Base-by-base conservation (phyloP, 2,329 filamentous ascomycete genomes). In the Ophiostoma pallidulum region DNA sequence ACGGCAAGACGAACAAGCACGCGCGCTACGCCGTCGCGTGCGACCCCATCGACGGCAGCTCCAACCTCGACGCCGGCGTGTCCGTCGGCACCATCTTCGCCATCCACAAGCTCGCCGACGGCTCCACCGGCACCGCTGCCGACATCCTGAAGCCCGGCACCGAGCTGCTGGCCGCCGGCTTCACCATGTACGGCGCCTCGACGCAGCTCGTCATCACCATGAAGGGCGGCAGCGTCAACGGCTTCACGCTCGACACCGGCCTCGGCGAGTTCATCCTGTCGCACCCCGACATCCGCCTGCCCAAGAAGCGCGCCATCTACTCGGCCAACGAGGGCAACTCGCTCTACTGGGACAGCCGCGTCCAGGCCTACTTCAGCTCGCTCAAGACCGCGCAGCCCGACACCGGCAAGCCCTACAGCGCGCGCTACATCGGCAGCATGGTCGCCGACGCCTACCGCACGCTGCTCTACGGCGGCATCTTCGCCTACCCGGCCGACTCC, bases 141-240 rank as follows among this genome's bases (percentile, higher is more conserved):
- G 90, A 97, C 64, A 78, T 98, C 52, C 77, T 97, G 51, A 82
- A 82, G 66, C 86, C 92, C 1, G 92, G 92, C 48, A 91, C 86
- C 2, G 90, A 96, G 68, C 79, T 97, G 56, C 78, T 97, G 18
- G 91, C 92, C 31, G 83, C 87, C 19, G 92, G 92, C n/a, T 98
- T 98, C 77, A 98, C 92, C 68, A 98, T 98, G 92, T 98, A 98
- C 70, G 92, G 92, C 62, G 92, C 92, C 57, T 96, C 90, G 3
- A 82, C 92, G 4, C 91, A 97, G 72, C 77, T 98, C 39, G 92
- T 98, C 60, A 85, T 98, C 63, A 98, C 92, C 57, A 96, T 97
- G 89, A 86, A 84, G 68, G 87, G 82, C 56, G 86, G 90, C 54
- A 78, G 71, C 53, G 92, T 98, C 68, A 96, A 97, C 69, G 92